Evolutionary conservation across 2,329 filamentous ascomycete species (phyloP).

Genomic region (Stachybotrys chartarum): DNA sequence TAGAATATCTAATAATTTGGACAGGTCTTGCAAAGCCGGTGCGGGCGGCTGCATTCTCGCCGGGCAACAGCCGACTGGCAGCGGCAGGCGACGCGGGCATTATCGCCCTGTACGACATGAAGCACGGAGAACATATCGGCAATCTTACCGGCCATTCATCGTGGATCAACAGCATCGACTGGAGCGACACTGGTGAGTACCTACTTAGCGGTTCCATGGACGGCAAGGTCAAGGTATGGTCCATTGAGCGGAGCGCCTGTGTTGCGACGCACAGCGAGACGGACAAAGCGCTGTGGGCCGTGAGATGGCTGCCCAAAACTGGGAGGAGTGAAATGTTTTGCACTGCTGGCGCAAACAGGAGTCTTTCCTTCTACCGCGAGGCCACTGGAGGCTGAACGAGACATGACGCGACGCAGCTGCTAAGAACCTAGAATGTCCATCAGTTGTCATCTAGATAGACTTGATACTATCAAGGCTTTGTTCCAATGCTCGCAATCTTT

Average conservation of each 20-base stretch:
- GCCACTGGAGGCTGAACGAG: slow-evolving; percentile 57
- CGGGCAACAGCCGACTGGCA: slow-evolving; percentile 74
- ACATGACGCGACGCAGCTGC: neutral
- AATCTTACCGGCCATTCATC: slow-evolving; percentile 72
- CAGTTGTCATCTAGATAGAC: neutral
- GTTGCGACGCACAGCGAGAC: slow-evolving; percentile 93
- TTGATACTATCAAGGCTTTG: neutral
- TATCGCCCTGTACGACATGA: slow-evolving; percentile 87
- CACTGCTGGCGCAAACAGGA: slow-evolving; percentile 68
- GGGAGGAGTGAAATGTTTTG: slow-evolving; percentile 66
- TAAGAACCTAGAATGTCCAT: neutral
- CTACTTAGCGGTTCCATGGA: slow-evolving; percentile 83
- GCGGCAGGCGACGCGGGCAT: slow-evolving; percentile 84
- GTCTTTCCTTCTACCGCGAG: slow-evolving; percentile 77
- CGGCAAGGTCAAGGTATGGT: slow-evolving; percentile 95
- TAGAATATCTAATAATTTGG: neutral
- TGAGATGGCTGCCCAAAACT: slow-evolving; percentile 74
- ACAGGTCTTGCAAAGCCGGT: slow-evolving; percentile 80
- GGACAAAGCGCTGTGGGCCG: slow-evolving; percentile 76
- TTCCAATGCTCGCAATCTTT: neutral
- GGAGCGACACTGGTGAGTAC: slow-evolving; percentile 89
- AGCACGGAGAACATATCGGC: slow-evolving; percentile 85
- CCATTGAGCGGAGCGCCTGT: slow-evolving; percentile 72
- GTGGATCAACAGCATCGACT: slow-evolving; percentile 89
- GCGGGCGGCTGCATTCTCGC: slow-evolving; percentile 80